Base-by-base conservation (phyloP, 2,329 filamentous ascomycete genomes). In the Orbilia oligospora region DNA sequence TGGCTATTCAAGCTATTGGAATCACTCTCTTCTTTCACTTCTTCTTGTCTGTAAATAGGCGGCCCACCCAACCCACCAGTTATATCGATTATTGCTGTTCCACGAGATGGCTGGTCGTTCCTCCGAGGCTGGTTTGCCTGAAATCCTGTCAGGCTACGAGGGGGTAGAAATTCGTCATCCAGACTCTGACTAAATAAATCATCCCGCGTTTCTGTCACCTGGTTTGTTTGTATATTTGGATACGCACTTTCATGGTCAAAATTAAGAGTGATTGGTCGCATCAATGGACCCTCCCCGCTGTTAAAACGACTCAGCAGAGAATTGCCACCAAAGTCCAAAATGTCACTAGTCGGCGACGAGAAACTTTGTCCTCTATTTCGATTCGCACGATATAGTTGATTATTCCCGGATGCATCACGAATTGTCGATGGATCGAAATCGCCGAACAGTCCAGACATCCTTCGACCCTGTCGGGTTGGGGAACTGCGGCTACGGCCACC, bases 401-500 rank as follows among this genome's bases (percentile, higher is more conserved):
- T 46, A 10, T 44, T 24, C 2, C 16, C 27, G 2, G 38, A n/a
- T n/a, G 12, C 24, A n/a, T 46, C 22, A 16, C 27, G 22, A n/a
- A 48, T 5, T 14, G 58, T 33, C 2, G 48, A 44, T 14, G 48
- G 48, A 16, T 68, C 33, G 20, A 68, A 36, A 12, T 20, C 12
- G 1, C 64, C 46, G 14, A 55, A 55, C 1, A 48, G 22, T 8
- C 44, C 44, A 0, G 56, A 63, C 4, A 30, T 12, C 33, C 38
- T 48, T 55, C n/a, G 46, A 8, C 30, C 20, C 1, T 12, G 12
- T 5, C 49, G 64, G 16, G 64, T 22, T 33, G 49, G 64, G 1
- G 64, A 68, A 30, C 49, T 68, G 27, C 64, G 33, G 14, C 64
- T 68, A 55, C 64, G 49, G 0, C 30, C 64, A 6, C 30, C 63